phyloP scores from a whole-genome alignment of 2,329 filamentous ascomycete species.

The Fusarium chuoi region DNA sequence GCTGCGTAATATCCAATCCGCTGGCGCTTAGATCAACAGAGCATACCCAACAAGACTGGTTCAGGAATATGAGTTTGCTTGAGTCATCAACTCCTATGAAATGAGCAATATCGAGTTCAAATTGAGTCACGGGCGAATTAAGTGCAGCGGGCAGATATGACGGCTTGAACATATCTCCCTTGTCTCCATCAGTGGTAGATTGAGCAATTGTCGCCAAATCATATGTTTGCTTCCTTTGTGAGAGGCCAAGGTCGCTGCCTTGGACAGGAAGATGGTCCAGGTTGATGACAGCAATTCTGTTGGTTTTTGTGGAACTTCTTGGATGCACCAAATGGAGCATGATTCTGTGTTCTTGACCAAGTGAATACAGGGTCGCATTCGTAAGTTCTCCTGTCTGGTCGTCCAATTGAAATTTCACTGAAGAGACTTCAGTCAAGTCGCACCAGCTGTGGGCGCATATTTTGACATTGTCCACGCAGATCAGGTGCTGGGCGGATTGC shows the following conservation, averaged over 20 bases:
- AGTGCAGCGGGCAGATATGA: background rate
- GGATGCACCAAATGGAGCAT: conserved; percentile 16
- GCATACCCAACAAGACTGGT: conserved; percentile 35
- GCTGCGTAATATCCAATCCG: background rate
- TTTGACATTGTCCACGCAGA: conserved; percentile 43
- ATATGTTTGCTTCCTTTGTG: background rate
- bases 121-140: background rate
- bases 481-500: conserved; percentile 37
- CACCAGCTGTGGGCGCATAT: conserved; percentile 44
- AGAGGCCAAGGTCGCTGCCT: background rate
- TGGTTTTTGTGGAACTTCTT: background rate
- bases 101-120: conserved; percentile 8
- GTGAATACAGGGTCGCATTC: conserved; percentile 31
- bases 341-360: conserved; percentile 25
- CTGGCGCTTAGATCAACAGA: conserved; percentile 15
- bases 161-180: background rate
- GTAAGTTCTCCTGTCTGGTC: conserved; percentile 34
- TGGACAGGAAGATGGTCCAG: conserved; percentile 1
- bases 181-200: background rate
- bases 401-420: conserved; percentile 13
- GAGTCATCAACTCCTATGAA: conserved; percentile 47
- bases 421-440: conserved; percentile 42
- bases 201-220: background rate
- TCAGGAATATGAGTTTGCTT: conserved; percentile 47
- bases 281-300: conserved; percentile 19